Evolutionary conservation across 2,329 filamentous ascomycete species (phyloP), one percentile per base, ranked within the genome.

Genomic region (Parastagonospora nodorum): DNA sequence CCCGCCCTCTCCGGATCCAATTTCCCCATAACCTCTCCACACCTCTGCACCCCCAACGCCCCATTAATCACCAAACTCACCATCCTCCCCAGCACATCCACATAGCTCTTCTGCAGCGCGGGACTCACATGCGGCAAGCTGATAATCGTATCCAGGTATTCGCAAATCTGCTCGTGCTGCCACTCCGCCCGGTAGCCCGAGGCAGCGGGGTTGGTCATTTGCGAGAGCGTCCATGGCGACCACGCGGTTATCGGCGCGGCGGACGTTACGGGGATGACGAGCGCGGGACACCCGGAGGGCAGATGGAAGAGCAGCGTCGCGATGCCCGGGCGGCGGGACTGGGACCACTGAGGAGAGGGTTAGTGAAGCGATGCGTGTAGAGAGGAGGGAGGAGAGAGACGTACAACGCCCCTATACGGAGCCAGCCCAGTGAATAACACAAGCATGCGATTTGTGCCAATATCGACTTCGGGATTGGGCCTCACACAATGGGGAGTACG

Each of bases 41-140:
- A 61, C 55, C 51, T 65, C 32, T 67, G 62, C 37, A 68, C 36
- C 35, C 62, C 65, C 53, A 74, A 46, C 36, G 67, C 73, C 5
- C 72, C 72, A 57, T 75, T 74, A 24, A 75, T 63, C 9, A 75
- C 64, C 59, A 74, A 54, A 63, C 69, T 71, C 8, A 72, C 67
- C 38, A 58, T 61, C 42, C 67, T 53, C 19, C 65, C 64, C 49
- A 75, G 45, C 14, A 74, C 66, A 8, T 66, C 66, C 28, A 70
- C 65, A 53, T 72, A 74, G 40, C 42, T 54, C n/a, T 64, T 60
- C 51, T 58, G 41, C 8, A 69, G 41, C 29, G 35, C 44, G 7
- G 58, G 51, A 31, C 51, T 54, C 41, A 71, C 27, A 51, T 69
- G 68, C 51, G 48, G 53, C 27, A 64, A 40, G 36, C 57, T 61